Evolutionary conservation across 148 eudicot genomes (phyloP).

Genomic region (Amaranthus hypochondriacus): DNA sequence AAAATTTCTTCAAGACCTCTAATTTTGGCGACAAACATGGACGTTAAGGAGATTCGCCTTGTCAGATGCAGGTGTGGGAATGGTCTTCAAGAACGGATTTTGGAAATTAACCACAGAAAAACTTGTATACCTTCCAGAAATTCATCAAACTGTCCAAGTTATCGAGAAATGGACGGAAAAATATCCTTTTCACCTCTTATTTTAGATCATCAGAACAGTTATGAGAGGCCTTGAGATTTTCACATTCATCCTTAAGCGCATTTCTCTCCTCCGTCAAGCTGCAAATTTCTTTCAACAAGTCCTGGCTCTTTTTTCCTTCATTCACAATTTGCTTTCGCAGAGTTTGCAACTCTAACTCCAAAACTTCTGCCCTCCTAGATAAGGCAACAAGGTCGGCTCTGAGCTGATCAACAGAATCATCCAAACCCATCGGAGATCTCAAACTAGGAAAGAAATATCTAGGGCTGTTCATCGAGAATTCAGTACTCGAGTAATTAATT

Average conservation of each 20-base stretch:
- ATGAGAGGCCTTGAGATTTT: slow-evolving; percentile 48
- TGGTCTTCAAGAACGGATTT: too few species aligned
- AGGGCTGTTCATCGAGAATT: slow-evolving; percentile 54
- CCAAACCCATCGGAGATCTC: slow-evolving; percentile 41
- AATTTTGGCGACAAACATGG: too few species aligned
- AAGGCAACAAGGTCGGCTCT: slow-evolving; percentile 53
- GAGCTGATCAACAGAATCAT: slow-evolving; percentile 54
- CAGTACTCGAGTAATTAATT: slow-evolving; percentile 42
- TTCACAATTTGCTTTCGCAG: slow-evolving; percentile 85
- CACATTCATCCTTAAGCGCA: slow-evolving; percentile 59
- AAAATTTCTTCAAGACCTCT: too few species aligned
- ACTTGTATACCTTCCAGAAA: too few species aligned
- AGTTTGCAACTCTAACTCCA: slow-evolving; percentile 78
- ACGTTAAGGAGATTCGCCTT: too few species aligned
- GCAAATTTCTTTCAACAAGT: slow-evolving; percentile 56
- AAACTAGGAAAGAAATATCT: slow-evolving; percentile 35
- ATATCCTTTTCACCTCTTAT: neutral
- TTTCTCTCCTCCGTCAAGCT: slow-evolving; percentile 73
- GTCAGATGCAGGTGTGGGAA: too few species aligned
- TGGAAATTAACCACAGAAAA: too few species aligned
- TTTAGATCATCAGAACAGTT: slow-evolving; percentile 42
- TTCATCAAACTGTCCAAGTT: too few species aligned
- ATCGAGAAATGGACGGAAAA: too few species aligned
- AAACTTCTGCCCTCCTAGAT: slow-evolving; percentile 70
- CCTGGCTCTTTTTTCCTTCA: slow-evolving; percentile 89